Percentiles rank a stretch among this genome's conserved stretches.
phyloP scores from a whole-genome alignment of 345 rosid genomes.

The Pugionium dolabratum region DNA sequence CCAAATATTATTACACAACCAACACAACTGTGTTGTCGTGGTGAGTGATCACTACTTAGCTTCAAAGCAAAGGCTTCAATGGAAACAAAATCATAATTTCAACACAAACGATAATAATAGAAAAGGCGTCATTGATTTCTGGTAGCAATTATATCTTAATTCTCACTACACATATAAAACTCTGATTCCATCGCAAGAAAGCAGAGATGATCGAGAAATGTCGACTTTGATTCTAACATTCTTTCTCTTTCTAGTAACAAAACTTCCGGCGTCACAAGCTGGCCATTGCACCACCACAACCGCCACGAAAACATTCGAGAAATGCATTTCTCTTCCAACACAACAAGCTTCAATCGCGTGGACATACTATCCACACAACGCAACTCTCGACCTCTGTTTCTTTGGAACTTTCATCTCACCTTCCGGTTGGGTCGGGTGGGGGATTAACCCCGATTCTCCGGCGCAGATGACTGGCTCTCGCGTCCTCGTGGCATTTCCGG shows the following conservation, averaged over 20 bases:
- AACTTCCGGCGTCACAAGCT: constrained; percentile 37
- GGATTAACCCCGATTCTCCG: constrained; percentile 70
- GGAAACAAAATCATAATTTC: constrained; percentile 25
- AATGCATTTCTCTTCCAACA: constrained; percentile 79
- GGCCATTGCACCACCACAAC: constrained; percentile 65
- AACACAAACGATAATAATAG: background rate
- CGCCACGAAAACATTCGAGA: constrained; percentile 58
- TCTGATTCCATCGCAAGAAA: background rate
- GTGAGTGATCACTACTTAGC: constrained; percentile 47
- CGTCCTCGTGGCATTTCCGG: constrained; percentile 81
- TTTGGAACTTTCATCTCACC: constrained; percentile 93
- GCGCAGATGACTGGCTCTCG: constrained; percentile 83
- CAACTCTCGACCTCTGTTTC: constrained; percentile 82
- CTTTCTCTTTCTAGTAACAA: constrained; percentile 37
- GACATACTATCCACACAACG: constrained; percentile 82
- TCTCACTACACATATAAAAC: constrained; percentile 10
- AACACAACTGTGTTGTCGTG: constrained; percentile 32
- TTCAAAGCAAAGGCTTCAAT: constrained; percentile 53
- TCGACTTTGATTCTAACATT: constrained; percentile 22
- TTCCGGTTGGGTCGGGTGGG: constrained; percentile 96
- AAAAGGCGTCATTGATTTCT: constrained; percentile 16
- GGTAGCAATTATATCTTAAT: constrained; percentile 14
- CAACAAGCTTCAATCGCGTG: constrained; percentile 95
- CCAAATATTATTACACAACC: constrained; percentile 42
- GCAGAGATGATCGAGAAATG: constrained; percentile 31